Base-by-base conservation (phyloP, 1,284 basidiomycete genomes). In the Trametes versicolor region DNA sequence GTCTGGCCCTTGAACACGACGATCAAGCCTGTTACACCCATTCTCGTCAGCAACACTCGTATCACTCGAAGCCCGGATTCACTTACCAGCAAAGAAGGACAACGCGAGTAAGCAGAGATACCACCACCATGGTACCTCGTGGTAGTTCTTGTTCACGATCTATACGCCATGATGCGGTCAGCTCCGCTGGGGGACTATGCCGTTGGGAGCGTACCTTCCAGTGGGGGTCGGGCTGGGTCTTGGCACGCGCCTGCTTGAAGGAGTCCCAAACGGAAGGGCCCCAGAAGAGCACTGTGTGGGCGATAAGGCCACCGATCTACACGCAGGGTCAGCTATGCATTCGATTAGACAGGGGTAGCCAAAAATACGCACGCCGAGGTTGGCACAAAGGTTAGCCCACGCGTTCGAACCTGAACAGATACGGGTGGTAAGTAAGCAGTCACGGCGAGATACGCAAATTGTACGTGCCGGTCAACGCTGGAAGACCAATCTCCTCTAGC, bases 201-300 rank as follows among this genome's bases (percentile, higher is more conserved):
- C 4, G 13, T 5, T 10, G 17, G 19, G 21, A 8, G 27, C 58
- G 39, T 64, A 82, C 84, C 75, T 84, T 79, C 73, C 83, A 89
- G 74, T 91, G 89, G 8, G 83, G 85, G 72, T 90, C 89, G 0
- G 85, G 81, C 67, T 83, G 83, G 4, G 79, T 80, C 63, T 80
- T 81, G 13, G 71, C 70, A 21, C 80, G 77, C 1, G 82, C 79
- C 53, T 84, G 79, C 67, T 81, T 85, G 75, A 90, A 83, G 0
- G 85, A 84, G 9, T 83, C 75, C 7, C 78, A 71, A 3, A 85
- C 82, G 70, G 84, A 83, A 10, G 79, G 78, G 15, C 85, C 80
- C 87, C 86, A 89, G 77, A 88, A 88, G 47, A 87, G 79, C n/a
- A 86, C 55, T 47, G 81, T 82, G 72, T 91, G 89, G 0, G 85